phyloP scores from a whole-genome alignment of 768 basidiomycete species.

The Kwoniella europaea region DNA sequence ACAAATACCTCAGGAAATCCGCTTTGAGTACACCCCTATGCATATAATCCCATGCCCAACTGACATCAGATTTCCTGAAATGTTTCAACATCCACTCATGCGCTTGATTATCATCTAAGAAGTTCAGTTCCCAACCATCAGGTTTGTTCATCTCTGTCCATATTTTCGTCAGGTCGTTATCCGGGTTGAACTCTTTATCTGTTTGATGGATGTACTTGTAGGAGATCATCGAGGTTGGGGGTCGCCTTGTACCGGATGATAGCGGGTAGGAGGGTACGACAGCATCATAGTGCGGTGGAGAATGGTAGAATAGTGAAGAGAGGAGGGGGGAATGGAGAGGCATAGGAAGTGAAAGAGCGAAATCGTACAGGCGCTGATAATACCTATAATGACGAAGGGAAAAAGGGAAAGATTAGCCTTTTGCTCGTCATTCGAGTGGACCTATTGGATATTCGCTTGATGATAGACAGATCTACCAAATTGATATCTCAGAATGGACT shows the following conservation, averaged over 20 bases:
- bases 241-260: conserved; percentile 1
- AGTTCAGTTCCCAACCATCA: conserved; percentile 47
- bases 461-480: neutral
- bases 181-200: conserved; percentile 33
- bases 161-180: conserved; percentile 19
- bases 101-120: conserved; percentile 43
- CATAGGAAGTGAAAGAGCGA: conserved; percentile 21
- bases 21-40: conserved; percentile 49
- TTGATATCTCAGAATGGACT: neutral
- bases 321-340: conserved; percentile 12
- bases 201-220: conserved; percentile 51
- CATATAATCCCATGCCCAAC: conserved; percentile 49
- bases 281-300: conserved; percentile 14
- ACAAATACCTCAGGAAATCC: conserved; percentile 51
- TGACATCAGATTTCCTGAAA: conserved; percentile 34
- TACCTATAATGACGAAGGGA: conserved; percentile 18
- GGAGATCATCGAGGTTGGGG: conserved; percentile 34
- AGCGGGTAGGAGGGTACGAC: conserved; percentile 14
- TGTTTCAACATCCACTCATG: conserved; percentile 32
- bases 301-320: conserved; percentile 23
- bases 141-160: conserved; percentile 40
- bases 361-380: conserved; percentile 26
- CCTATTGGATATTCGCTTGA: neutral
- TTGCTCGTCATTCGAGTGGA: neutral
- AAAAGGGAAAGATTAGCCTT: neutral